Percentiles rank a stretch among this genome's conserved stretches.
Conservation (phyloP, 768 basidiomycete genomes). For the Russula dissimulans region DNA sequence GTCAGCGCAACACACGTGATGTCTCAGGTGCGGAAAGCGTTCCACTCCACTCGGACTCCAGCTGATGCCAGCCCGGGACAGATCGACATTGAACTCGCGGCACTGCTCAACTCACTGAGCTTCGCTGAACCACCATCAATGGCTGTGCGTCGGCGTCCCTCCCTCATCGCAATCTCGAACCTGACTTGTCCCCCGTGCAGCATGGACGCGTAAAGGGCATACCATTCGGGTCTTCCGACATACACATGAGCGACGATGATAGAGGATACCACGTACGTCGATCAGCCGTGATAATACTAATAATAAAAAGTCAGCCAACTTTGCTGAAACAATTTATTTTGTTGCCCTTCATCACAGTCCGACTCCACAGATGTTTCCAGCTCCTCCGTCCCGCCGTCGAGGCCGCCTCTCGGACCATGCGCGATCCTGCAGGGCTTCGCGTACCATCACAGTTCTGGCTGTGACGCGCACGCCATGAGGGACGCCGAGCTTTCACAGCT, state of each 20-base stretch:
- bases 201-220: neutral
- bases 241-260: conserved; percentile 5
- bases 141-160: neutral
- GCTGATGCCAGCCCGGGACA: neutral
- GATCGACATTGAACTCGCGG: conserved; percentile 16
- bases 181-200: neutral
- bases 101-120: conserved; percentile 11
- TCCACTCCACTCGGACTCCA: neutral
- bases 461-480: neutral
- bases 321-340: too few relatives aligned
- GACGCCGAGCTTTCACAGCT: conserved; percentile 11
- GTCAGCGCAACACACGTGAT: neutral
- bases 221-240: neutral
- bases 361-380: conserved; percentile 3
- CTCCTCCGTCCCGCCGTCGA: neutral
- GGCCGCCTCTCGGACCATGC: neutral
- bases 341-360: neutral
- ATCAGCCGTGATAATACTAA: too few relatives aligned
- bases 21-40: conserved; percentile 1
- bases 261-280: conserved; percentile 9
- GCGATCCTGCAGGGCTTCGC: conserved; percentile 11
- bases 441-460: neutral
- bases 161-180: neutral
- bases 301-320: too few relatives aligned
- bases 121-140: neutral